phyloP scores from a whole-genome alignment of 1,284 basidiomycete species.

The Exobasidium rhododendri region DNA sequence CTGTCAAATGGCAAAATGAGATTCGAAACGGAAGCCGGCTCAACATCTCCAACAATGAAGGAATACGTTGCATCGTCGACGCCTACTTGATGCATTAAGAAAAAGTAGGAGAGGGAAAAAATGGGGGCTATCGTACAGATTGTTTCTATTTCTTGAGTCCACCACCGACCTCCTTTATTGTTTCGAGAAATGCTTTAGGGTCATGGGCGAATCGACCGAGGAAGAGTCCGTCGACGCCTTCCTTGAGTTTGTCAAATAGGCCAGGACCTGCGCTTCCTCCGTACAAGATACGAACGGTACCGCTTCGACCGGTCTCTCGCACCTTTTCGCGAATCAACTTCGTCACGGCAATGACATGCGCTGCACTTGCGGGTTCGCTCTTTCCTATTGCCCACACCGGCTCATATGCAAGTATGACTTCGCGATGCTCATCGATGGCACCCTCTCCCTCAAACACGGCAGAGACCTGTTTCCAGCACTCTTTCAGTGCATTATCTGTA shows the following conservation, averaged over 20 bases:
- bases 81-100: slow-evolving; percentile 6
- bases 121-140: too few species aligned
- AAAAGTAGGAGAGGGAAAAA: too few species aligned
- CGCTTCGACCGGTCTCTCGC: slow-evolving; percentile 12
- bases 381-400: slow-evolving; percentile 51
- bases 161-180: slow-evolving; percentile 33
- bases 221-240: slow-evolving; percentile 48
- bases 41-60: too few species aligned
- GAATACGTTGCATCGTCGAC: slow-evolving; percentile 1
- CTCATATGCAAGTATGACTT: slow-evolving; percentile 47
- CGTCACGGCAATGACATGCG: slow-evolving; percentile 46
- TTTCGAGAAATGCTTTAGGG: slow-evolving; percentile 37
- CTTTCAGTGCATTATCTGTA: slow-evolving; percentile 28
- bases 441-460: slow-evolving; percentile 24
- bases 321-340: slow-evolving; percentile 30
- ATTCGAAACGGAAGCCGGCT: neutral
- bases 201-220: slow-evolving; percentile 47
- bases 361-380: slow-evolving; percentile 35
- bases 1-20: neutral
- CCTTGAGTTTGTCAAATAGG: slow-evolving; percentile 35
- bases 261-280: slow-evolving; percentile 47
- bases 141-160: slow-evolving; percentile 8
- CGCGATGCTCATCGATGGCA: slow-evolving; percentile 9
- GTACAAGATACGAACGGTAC: slow-evolving; percentile 37
- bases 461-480: slow-evolving; percentile 43